phyloP scores from a whole-genome alignment of 306 rosid species.

The Citrullus colocynthis region DNA sequence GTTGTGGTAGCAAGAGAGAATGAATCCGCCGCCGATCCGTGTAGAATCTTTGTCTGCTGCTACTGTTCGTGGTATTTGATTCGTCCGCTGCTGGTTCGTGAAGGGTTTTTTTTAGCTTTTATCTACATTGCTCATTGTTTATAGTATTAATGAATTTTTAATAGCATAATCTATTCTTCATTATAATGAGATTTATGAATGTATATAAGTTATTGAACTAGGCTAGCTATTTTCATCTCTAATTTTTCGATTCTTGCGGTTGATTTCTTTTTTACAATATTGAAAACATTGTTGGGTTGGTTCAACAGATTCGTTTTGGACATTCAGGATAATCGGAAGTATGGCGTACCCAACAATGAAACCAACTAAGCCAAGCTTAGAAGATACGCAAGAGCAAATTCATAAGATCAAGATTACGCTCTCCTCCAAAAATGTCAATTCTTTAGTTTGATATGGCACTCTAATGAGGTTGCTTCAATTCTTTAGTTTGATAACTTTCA shows the following conservation, averaged over 20 bases:
- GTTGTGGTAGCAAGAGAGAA: too few relatives aligned
- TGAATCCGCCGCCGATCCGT: too few relatives aligned
- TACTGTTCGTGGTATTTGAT: too few relatives aligned
- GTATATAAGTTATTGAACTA: background rate
- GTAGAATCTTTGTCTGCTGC: too few relatives aligned
- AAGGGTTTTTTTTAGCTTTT: too few relatives aligned
- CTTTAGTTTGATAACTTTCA: background rate
- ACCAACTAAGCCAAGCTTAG: conserved; percentile 60
- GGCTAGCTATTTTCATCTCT: background rate
- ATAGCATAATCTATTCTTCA: background rate
- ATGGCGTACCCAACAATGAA: conserved; percentile 74
- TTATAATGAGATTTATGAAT: background rate
- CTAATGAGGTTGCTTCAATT: background rate
- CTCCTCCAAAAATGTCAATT: conserved; percentile 54
- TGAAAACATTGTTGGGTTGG: background rate
- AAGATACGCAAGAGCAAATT: conserved; percentile 54
- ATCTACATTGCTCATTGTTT: background rate
- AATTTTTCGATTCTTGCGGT: background rate
- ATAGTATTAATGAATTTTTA: background rate
- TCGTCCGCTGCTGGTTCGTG: too few relatives aligned
- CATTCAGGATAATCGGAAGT: background rate
- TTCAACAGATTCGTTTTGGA: background rate
- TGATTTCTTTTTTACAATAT: background rate
- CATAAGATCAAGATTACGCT: conserved; percentile 91
- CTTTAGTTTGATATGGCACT: background rate